Conservation (phyloP, 495 filamentous ascomycete genomes). For the Talaromyces borbonicus region DNA sequence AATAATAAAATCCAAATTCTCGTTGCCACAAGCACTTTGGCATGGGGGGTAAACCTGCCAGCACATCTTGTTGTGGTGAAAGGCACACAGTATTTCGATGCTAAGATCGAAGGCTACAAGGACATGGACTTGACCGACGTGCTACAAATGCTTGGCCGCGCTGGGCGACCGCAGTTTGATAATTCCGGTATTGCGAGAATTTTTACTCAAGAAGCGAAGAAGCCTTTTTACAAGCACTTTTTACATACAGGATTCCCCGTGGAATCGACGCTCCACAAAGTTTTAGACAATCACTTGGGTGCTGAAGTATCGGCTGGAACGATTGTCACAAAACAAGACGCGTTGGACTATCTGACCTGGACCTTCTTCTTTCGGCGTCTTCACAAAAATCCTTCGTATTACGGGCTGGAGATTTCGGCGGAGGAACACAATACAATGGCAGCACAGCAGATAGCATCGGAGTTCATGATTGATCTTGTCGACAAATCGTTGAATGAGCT, state of each 20-base stretch:
- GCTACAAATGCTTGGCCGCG: slow-evolving; percentile 94
- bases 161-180: slow-evolving; percentile 94
- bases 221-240: slow-evolving; percentile 99
- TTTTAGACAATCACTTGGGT: slow-evolving; percentile 92
- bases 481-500: slow-evolving; percentile 75
- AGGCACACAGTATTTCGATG: slow-evolving; percentile 96
- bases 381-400: slow-evolving; percentile 98
- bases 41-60: slow-evolving; percentile 97
- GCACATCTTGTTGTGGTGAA: slow-evolving; percentile 97
- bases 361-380: slow-evolving; percentile 97
- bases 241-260: slow-evolving; percentile 97
- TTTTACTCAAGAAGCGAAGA: slow-evolving; percentile 95
- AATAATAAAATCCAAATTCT: slow-evolving; percentile 98
- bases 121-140: slow-evolving; percentile 99
- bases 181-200: slow-evolving; percentile 90
- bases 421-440: slow-evolving; percentile 88
- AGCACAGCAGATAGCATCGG: slow-evolving; percentile 75
- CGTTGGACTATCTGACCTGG: slow-evolving; percentile 96
- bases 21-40: slow-evolving; percentile 91
- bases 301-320: slow-evolving; percentile 93
- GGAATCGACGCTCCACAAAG: slow-evolving; percentile 91
- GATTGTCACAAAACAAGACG: slow-evolving; percentile 88
- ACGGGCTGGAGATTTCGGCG: slow-evolving; percentile 86
- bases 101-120: slow-evolving; percentile 93
- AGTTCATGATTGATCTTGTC: slow-evolving; percentile 88